A percentile compares a stretch with the other conserved stretches of the same genome.
Evolutionary conservation across 2,329 filamentous ascomycete genomes (phyloP).

Genomic region (Metarhizium brunneum): DNA sequence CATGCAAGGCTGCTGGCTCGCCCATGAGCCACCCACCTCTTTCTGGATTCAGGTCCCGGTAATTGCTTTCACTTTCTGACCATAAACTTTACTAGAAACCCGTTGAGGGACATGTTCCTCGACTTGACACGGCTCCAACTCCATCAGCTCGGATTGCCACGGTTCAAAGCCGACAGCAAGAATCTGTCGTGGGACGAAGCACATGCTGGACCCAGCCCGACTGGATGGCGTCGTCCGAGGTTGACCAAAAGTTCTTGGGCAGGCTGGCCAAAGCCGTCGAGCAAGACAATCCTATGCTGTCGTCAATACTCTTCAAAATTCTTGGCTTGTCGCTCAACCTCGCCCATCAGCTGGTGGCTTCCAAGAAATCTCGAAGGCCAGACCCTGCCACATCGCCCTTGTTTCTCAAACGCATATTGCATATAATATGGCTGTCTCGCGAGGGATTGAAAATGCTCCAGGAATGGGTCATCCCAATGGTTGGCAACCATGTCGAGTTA

Average conservation of each 20-base stretch:
- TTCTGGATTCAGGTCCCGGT: neutral
- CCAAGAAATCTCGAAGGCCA: conserved; percentile 73
- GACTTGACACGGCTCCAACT: neutral
- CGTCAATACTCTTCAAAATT: conserved; percentile 79
- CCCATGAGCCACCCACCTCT: neutral
- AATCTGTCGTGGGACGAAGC: conserved; percentile 1
- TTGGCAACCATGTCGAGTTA: conserved; percentile 68
- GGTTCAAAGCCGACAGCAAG: neutral
- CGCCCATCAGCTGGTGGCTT: conserved; percentile 71
- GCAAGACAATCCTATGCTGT: conserved; percentile 68
- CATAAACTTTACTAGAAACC: neutral
- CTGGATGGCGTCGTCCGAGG: conserved; percentile 87
- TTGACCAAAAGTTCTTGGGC: conserved; percentile 95
- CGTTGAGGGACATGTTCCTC: neutral
- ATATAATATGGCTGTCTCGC: conserved; percentile 91
- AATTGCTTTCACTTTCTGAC: neutral
- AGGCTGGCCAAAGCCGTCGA: conserved; percentile 75
- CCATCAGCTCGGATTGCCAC: neutral
- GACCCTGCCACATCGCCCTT: conserved; percentile 71
- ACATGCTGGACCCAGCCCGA: neutral
- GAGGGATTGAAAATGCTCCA: conserved; percentile 87
- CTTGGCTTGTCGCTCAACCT: conserved; percentile 85
- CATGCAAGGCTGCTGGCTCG: neutral
- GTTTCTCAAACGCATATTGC: conserved; percentile 70
- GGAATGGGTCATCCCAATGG: conserved; percentile 77